Base-by-base conservation (phyloP, 2,329 filamentous ascomycete genomes). In the Penicillium sp. region DNA sequence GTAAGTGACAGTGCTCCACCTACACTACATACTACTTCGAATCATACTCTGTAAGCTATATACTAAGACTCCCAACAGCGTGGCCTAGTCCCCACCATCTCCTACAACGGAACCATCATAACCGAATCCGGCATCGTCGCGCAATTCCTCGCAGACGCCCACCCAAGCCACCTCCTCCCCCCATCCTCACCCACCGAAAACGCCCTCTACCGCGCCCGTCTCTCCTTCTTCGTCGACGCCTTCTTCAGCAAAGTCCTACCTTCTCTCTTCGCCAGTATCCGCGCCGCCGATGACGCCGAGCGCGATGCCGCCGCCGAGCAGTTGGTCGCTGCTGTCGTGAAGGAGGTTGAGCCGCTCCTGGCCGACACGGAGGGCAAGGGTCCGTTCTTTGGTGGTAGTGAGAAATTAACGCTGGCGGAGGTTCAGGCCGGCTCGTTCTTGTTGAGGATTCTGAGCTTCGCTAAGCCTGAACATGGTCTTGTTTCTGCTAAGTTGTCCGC, bases 311-410 rank as follows among this genome's bases (percentile, higher is more conserved):
- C 81, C 3, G 76, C 72, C 0, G 73, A 81, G 22, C 80, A 81
- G 9, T 75, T 84, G n/a, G 75, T 88, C 3, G 78, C 77, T 1
- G 78, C 77, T 1, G 74, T 89, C 1, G 78, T 79, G 51, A 90
- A 88, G 75, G 89, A 93, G 66, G 76, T 94, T 53, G 90, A 92
- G 74, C 89, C 89, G 1, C 74, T 90, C 37, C 76, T 95, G 26
- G 67, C 66, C 3, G 76, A 79, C 51, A 80, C 80, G 0, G 75
- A 69, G 2, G 63, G 66, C 45, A 63, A 69, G 39, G 72, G 72
- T 0, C 86, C 86, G 0, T 89, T 85, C 71, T 89, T 88, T 68
- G 84, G 82, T 2, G 87, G 86, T 0, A 84, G 81, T 50, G 76
- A 82, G 20, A 84, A 76, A 68, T 68, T 92, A 39, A 93, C 89